phyloP scores from a whole-genome alignment of 1,139 yeast genomes.

The Yamadazyma spencermartinsiae region DNA sequence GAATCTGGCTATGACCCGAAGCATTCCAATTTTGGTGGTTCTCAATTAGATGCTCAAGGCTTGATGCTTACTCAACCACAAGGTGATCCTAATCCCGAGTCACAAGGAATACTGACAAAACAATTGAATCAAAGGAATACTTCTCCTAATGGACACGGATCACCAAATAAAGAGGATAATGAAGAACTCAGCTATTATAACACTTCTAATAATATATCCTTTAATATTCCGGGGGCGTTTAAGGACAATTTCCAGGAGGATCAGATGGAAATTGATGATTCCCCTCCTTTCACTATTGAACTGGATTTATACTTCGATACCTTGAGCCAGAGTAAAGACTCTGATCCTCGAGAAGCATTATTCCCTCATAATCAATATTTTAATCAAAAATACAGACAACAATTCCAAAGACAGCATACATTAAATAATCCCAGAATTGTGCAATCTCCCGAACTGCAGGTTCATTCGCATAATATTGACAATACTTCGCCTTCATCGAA shows the following conservation, averaged over 20 bases:
- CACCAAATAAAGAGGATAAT: not conserved
- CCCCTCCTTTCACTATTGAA: constrained; percentile 42
- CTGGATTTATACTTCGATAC: constrained; percentile 30
- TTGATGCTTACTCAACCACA: constrained; percentile 3
- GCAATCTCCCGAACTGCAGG: constrained; percentile 3
- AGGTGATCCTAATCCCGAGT: no score
- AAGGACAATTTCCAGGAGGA: constrained; percentile 20
- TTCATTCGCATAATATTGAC: not conserved
- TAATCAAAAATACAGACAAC: constrained; percentile 12
- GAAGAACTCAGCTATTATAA: not conserved
- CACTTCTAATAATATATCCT: constrained; percentile 8
- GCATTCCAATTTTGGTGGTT: not conserved
- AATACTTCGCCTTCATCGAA: not conserved
- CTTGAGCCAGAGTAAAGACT: constrained; percentile 7
- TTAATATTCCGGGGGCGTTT: constrained; percentile 37
- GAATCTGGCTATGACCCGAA: not conserved
- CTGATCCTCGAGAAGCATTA: constrained; percentile 9
- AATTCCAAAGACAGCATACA: not conserved
- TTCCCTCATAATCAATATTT: constrained; percentile 17
- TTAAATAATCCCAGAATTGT: not conserved
- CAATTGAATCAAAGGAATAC: not conserved
- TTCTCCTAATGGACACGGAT: not conserved
- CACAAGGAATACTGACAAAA: no score
- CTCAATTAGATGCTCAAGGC: not conserved
- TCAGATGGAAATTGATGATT: constrained; percentile 40